Evolutionary conservation across 148 eudicot genomes (phyloP).

Genomic region (Chenopodium suecicum): DNA sequence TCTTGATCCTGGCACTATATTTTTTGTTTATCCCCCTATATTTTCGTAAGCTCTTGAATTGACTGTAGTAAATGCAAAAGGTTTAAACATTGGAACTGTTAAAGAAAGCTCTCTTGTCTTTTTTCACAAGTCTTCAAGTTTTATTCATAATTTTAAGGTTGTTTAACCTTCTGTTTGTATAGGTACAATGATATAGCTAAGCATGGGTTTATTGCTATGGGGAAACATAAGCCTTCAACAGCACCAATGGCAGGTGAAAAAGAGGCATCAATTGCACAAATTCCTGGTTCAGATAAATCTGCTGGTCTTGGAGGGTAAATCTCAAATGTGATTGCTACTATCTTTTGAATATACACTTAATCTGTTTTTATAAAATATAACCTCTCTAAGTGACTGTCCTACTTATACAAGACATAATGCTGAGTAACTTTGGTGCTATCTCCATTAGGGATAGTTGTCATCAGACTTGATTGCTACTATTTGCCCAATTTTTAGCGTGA

Average conservation of each 20-base stretch:
- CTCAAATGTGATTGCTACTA: not conserved
- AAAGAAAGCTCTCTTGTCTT: not conserved
- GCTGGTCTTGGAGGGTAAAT: conserved; percentile 75
- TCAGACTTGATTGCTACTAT: no score
- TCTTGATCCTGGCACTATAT: no score
- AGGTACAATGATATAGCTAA: conserved; percentile 98
- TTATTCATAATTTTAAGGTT: not conserved
- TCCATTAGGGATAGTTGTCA: no score
- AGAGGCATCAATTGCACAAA: conserved; percentile 35
- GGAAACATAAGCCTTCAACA: conserved; percentile 35
- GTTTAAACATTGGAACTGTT: no score
- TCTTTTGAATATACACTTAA: not conserved
- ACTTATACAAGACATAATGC: no score
- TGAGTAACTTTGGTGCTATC: no score
- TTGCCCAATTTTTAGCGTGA: not conserved
- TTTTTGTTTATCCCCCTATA: no score
- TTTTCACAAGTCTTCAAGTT: not conserved
- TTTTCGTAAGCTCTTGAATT: not conserved
- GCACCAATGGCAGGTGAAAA: conserved; percentile 31
- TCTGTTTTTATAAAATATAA: not conserved
- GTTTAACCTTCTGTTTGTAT: conserved; percentile 22
- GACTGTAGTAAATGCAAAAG: not conserved
- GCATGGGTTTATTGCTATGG: conserved; percentile 72
- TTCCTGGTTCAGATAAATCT: conserved; percentile 42
- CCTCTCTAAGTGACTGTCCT: no score